Evolutionary conservation across 2,329 filamentous ascomycete species (phyloP).

Genomic region (Lomentospora prolificans): DNA sequence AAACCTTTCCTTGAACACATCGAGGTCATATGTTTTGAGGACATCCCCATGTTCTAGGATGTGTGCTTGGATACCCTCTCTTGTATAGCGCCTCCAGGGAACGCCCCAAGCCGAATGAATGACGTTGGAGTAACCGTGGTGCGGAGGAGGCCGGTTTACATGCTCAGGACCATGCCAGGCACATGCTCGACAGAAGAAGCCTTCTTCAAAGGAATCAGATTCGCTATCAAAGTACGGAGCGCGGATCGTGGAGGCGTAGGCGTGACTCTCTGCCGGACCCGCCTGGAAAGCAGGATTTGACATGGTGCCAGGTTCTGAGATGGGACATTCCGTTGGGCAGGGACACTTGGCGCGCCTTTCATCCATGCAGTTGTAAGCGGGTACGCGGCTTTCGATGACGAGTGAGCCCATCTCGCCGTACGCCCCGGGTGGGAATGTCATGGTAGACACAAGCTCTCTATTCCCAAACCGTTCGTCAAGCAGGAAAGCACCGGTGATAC

Average conservation of each 20-base stretch:
- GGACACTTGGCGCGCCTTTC: neutral
- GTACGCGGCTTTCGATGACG: neutral
- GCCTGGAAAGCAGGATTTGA: neutral
- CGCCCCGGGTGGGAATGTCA: neutral
- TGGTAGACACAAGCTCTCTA: neutral
- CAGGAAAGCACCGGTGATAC: neutral
- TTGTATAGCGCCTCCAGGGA: neutral
- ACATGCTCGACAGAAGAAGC: neutral
- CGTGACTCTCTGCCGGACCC: neutral
- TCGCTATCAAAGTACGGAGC: neutral
- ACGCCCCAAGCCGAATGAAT: neutral
- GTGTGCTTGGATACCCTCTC: neutral
- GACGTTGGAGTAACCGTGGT: neutral
- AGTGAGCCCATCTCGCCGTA: neutral
- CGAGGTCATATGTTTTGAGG: neutral
- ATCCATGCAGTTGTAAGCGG: neutral
- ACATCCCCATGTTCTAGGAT: neutral
- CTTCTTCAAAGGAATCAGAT: neutral
- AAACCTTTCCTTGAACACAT: neutral
- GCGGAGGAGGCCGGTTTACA: neutral
- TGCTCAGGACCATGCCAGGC: neutral
- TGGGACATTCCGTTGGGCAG: neutral
- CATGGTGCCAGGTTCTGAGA: neutral
- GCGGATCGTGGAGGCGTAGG: neutral
- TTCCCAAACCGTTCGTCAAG: neutral